These are phyloP conservation scores for Begonia loranthoides DNA, from an alignment of 306 rosid genomes.

Conservation along the genomic window DNA sequence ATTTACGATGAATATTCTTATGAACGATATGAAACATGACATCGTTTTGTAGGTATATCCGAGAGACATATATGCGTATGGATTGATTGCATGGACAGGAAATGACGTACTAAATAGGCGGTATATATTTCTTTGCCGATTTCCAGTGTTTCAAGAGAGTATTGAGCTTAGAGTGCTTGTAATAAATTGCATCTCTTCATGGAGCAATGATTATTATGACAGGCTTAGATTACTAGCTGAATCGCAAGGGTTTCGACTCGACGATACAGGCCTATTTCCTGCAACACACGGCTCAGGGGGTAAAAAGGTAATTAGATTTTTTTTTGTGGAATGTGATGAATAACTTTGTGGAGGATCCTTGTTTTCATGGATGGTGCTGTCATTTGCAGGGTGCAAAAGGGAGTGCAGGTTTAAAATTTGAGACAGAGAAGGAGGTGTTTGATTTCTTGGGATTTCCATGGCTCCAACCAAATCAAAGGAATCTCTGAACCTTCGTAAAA, in stretches of 20 bases:
- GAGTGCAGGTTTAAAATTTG: slow-evolving; percentile 53
- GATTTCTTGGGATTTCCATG: slow-evolving; percentile 79
- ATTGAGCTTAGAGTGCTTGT: no score
- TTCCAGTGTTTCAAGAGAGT: no score
- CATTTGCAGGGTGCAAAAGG: slow-evolving; percentile 60
- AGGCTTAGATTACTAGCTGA: slow-evolving; percentile 85
- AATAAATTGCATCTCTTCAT: background rate
- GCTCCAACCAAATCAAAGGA: slow-evolving; percentile 80
- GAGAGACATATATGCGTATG: slow-evolving; percentile 73
- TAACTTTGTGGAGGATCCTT: background rate
- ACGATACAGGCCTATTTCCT: slow-evolving; percentile 82
- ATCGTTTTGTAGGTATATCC: slow-evolving; percentile 58
- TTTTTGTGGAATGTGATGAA: background rate
- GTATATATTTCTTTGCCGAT: slow-evolving; percentile 16
- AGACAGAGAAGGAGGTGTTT: slow-evolving; percentile 68
- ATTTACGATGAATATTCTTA: no score
- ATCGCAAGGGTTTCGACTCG: slow-evolving; percentile 82
- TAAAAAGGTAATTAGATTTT: slow-evolving; percentile 38
- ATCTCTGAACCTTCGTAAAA: slow-evolving; percentile 52
- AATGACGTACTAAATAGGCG: slow-evolving; percentile 88
- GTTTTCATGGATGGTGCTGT: background rate
- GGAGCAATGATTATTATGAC: background rate
- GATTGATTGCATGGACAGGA: slow-evolving; percentile 83
- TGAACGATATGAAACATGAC: no score
- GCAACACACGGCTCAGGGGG: slow-evolving; percentile 50